These are phyloP conservation scores for Aspergillus hancockii DNA, from an alignment of 495 filamentous ascomycete genomes.

Conservation along the genomic window DNA sequence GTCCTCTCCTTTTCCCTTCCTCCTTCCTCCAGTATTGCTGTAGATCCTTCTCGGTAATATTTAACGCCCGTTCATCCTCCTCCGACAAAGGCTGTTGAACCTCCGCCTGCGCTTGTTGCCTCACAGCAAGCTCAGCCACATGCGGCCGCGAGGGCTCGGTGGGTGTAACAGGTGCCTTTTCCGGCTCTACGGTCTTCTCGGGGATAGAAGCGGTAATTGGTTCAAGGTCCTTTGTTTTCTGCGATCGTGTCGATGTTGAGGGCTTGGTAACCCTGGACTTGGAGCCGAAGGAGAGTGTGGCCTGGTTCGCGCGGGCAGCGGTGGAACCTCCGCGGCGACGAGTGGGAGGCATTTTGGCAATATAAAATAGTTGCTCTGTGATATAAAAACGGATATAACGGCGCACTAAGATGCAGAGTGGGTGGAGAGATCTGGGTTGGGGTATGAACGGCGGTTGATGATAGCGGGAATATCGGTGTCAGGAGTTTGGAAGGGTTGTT, in stretches of 20 bases:
- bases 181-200: slow-evolving; percentile 40
- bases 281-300: slow-evolving; percentile 74
- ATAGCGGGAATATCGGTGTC: slow-evolving; percentile 21
- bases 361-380: not conserved
- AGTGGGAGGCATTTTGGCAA: slow-evolving; percentile 64
- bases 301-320: slow-evolving; percentile 50
- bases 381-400: not conserved
- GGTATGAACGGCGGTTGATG: slow-evolving; percentile 4
- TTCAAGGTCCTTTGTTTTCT: slow-evolving; percentile 53
- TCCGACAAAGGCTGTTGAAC: slow-evolving; percentile 45
- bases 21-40: slow-evolving; percentile 70
- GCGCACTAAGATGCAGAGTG: not conserved
- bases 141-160: slow-evolving; percentile 37
- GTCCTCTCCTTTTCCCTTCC: slow-evolving; percentile 59
- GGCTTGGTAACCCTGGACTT: slow-evolving; percentile 73
- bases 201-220: slow-evolving; percentile 26
- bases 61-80: slow-evolving; percentile 56
- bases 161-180: slow-evolving; percentile 22
- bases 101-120: slow-evolving; percentile 42
- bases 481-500: slow-evolving; percentile 18
- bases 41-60: slow-evolving; percentile 64
- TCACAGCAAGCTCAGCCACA: slow-evolving; percentile 50
- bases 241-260: slow-evolving; percentile 36
- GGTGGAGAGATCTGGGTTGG: slow-evolving; percentile 1
- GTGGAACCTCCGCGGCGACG: slow-evolving; percentile 55